Conservation (phyloP, 176 grass and related monocot genomes). For the Lolium rigidum region DNA sequence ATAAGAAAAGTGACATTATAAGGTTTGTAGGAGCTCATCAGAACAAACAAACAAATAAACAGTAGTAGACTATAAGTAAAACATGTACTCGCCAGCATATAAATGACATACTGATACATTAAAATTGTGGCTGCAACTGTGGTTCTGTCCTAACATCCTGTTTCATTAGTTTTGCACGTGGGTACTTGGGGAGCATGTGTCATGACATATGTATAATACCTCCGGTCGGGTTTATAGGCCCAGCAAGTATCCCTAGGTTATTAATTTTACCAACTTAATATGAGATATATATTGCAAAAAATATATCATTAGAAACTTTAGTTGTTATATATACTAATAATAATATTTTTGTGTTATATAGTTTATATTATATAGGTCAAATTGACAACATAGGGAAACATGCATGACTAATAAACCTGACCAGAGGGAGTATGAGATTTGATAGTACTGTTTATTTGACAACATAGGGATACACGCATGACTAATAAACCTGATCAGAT, state of each 20-base stretch:
- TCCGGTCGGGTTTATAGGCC: no score
- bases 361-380: no score
- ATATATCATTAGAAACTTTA: no score
- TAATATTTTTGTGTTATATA: no score
- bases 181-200: background rate
- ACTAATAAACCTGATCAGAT: background rate
- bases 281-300: no score
- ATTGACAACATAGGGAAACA: no score
- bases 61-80: slow-evolving; percentile 7
- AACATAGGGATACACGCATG: no score
- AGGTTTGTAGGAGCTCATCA: slow-evolving; percentile 23
- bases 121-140: slow-evolving; percentile 1
- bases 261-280: no score
- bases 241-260: no score
- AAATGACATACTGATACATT: background rate
- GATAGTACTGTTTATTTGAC: no score
- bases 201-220: background rate
- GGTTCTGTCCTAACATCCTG: background rate
- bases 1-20: slow-evolving; percentile 27
- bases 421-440: background rate
- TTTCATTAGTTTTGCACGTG: background rate
- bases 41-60: background rate
- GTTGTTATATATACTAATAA: no score
- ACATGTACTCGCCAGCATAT: background rate
- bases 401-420: no score